phyloP scores from a whole-genome alignment of 1,284 basidiomycete genomes.

The Wolfiporia cocos region DNA sequence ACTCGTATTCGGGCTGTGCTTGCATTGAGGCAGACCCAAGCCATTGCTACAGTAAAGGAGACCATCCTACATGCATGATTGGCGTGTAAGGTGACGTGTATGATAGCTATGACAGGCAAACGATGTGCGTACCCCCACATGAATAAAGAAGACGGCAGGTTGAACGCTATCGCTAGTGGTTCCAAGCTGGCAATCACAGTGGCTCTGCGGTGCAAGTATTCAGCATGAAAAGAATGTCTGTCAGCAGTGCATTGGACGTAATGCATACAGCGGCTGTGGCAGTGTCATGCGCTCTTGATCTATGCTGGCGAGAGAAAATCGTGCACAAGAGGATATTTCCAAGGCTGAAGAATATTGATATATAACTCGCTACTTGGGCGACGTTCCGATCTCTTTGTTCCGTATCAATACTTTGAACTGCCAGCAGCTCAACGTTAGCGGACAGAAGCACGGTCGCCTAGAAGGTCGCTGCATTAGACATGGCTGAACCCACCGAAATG shows the following conservation, averaged over 20 bases:
- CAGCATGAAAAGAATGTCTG: constrained; percentile 3
- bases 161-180: constrained; percentile 19
- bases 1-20: constrained; percentile 4
- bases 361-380: constrained; percentile 22
- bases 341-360: constrained; percentile 21
- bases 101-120: no score
- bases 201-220: constrained; percentile 13
- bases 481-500: constrained; percentile 1
- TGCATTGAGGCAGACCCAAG: constrained; percentile 7
- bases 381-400: constrained; percentile 9
- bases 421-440: constrained; percentile 35
- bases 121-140: constrained; percentile 20
- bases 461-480: background rate
- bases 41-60: constrained; percentile 12
- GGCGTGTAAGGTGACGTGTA: no score
- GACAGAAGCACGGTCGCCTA: constrained; percentile 36
- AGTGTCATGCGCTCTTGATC: constrained; percentile 4
- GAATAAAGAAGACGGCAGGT: constrained; percentile 22
- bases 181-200: constrained; percentile 10
- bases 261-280: constrained; percentile 14
- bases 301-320: constrained; percentile 19
- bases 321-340: constrained; percentile 19
- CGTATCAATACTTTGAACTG: constrained; percentile 28
- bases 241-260: background rate
- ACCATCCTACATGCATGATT: constrained; percentile 14